Evolutionary conservation across 116 monocot species (phyloP).

Genomic region (Trichopus zeylanicus): DNA sequence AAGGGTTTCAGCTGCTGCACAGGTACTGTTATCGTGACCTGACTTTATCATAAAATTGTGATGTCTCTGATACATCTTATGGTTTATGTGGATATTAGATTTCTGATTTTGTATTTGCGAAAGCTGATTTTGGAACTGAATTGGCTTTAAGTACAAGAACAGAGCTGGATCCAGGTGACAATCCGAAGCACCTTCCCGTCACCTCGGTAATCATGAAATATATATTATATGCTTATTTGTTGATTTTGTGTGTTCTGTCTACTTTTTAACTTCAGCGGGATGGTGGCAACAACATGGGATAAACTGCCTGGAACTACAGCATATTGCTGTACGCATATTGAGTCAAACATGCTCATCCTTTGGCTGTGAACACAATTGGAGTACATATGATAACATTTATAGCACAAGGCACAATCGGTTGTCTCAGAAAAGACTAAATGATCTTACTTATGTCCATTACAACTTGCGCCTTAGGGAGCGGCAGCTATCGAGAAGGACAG

Average conservation of each 20-base stretch:
- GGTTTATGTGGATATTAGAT: slow-evolving; percentile 19
- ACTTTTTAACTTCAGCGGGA: slow-evolving; percentile 12
- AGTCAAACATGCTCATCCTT: slow-evolving; percentile 32
- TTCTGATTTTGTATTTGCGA: slow-evolving; percentile 47
- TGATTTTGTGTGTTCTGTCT: background rate
- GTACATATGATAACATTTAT: slow-evolving; percentile 20
- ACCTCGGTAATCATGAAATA: background rate
- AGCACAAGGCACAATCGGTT: slow-evolving; percentile 11
- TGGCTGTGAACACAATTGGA: slow-evolving; percentile 27
- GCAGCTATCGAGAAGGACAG: slow-evolving; percentile 14
- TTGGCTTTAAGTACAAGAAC: slow-evolving; percentile 44
- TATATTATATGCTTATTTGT: background rate
- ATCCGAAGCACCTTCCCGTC: no score
- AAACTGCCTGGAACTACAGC: slow-evolving; percentile 32
- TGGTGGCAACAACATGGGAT: slow-evolving; percentile 71
- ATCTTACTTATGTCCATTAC: slow-evolving; percentile 32
- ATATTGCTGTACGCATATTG: slow-evolving; percentile 31
- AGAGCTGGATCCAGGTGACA: slow-evolving; percentile 42
- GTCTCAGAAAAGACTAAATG: slow-evolving; percentile 27
- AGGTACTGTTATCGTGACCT: slow-evolving; percentile 17
- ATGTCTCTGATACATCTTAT: slow-evolving; percentile 1
- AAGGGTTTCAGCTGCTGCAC: slow-evolving; percentile 39
- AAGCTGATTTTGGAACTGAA: slow-evolving; percentile 64
- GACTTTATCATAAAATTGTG: background rate
- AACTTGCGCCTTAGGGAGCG: slow-evolving; percentile 36